Evolutionary conservation across 2,329 filamentous ascomycete genomes (phyloP), one percentile per base, ranked within the genome.

Genomic region (Cladophialophora immunda): DNA sequence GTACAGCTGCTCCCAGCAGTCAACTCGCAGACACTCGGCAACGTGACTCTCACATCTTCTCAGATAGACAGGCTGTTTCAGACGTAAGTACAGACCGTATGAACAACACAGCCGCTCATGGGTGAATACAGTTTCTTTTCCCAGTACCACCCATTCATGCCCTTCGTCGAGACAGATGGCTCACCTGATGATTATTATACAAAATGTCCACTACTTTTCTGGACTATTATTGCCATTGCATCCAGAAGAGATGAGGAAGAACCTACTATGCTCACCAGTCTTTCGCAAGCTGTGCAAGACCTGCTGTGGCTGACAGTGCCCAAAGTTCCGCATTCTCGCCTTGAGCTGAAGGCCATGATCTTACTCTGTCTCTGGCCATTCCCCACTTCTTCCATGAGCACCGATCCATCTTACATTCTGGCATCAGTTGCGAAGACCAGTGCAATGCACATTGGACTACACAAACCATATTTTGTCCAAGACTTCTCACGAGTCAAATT

Each of bases 371-470:
- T 86, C 5, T 90, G 87, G 87, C 87, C 87, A 0, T 81, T 89
- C 19, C 87, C 87, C 0, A 86, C 84, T 17, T 87, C 85, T 70
- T 87, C 85, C 53, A 89, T 87, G 0, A 87, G 85, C 6, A 85
- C 84, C 7, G 87, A 90, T 70, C 85, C 87, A 1, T 89, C 87
- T 1, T 89, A 88, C 73, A 89, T 89, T 82, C 80, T 89, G 11
- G 86, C 84, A 65, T 87, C 87, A 53, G 81, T 87, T 75, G 89
- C 89, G 87, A 85, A 89, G 78, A 86, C 89, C 73, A 82, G 89
- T 52, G 86, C 87, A 17, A 87, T 89, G 84, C 87, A 89, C 72
- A 86, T 89, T 66, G 87, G 87, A 50, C 78, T 90, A 25, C 87
- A 90, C 73, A 82, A 87, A 34, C 87, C 87, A 1, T 87, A 86